These are phyloP conservation scores for Alloascoidea africana DNA, from an alignment of 805 yeast genomes.

Conservation along the genomic window DNA sequence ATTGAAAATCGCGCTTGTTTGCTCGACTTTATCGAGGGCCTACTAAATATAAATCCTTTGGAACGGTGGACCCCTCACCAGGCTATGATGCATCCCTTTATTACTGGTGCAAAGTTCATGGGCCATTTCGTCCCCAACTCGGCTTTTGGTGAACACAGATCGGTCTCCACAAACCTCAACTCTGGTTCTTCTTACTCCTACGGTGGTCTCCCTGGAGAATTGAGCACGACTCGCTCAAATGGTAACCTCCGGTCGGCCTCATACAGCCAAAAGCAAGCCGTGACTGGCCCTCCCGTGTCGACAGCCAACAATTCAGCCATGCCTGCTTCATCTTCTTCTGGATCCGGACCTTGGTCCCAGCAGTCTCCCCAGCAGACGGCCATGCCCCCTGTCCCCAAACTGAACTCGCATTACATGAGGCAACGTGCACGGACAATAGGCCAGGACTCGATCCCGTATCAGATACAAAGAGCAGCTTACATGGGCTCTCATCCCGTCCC, in stretches of 20 bases:
- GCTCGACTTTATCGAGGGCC: conserved; percentile 64
- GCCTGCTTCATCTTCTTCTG: too few species aligned
- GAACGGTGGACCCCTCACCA: conserved; percentile 97
- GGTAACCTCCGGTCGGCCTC: conserved; percentile 4
- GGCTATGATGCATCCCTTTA: conserved; percentile 83
- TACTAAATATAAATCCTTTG: conserved; percentile 74
- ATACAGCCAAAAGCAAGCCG: conserved; percentile 5
- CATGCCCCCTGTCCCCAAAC: too few species aligned
- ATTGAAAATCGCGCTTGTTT: conserved; percentile 55
- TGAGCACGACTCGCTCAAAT: too few species aligned
- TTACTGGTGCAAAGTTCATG: conserved; percentile 41
- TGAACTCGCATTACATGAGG: too few species aligned
- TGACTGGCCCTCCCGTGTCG: neutral
- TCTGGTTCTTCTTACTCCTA: too few species aligned
- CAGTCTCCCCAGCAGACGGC: too few species aligned
- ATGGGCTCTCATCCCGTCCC: too few species aligned
- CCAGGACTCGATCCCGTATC: neutral
- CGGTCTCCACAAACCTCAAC: conserved; percentile 36
- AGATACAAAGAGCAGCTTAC: neutral
- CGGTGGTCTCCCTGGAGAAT: too few species aligned
- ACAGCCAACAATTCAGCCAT: conserved; percentile 3
- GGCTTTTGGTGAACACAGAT: too few species aligned
- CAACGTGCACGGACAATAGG: conserved; percentile 6
- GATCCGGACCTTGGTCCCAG: too few species aligned
- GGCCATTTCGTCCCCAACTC: conserved; percentile 22